Base-by-base conservation (phyloP, 495 filamentous ascomycete species). In the Penicillium salamii region DNA sequence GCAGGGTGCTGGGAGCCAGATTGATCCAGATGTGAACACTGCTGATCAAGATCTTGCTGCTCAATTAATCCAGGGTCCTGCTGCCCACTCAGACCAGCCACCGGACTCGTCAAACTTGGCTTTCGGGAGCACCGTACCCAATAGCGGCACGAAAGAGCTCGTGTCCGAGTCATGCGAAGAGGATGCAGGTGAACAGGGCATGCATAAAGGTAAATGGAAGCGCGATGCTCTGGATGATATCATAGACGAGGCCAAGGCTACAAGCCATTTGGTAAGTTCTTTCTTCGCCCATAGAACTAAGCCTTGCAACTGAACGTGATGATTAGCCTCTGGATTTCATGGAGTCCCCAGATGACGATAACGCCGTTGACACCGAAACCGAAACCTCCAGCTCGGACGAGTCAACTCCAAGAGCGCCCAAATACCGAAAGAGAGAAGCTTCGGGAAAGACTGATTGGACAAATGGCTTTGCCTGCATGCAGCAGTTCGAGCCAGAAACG, bases 381-480 rank as follows among this genome's bases (percentile, higher is more conserved):
- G 65, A 62, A 21, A 51, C 42, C 17, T 57, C 61, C 1, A 57
- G 59, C 13, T 53, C 55, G 11, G 53, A 46, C 1, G 43, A 53
- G 9, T 45, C 41, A 29, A 42, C 14, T 7, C 65, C 71, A 66
- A 50, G 74, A 66, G 33, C 61, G 66, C 36, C 53, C 63, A 52
- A 52, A 44, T 47, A 8, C 38, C 46, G 44, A 52, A 42, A 44
- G 31, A 56, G 23, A n/a, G n/a, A n/a, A 33, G 17, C 21, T 33
- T 55, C 31, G 28, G 15, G 9, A 48, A 40, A 42, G 26, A n/a
- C 15, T n/a, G 35, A 48, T 13, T 76, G 73, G 69, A 75, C 82
- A 52, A 63, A 74, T 39, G 78, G 67, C 1, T 89, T 89, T 60
- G 72, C 77, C 39, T 90, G 87, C 63, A 89, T 90, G 86, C 72